Conservation (phyloP, 306 rosid species). For the Senna siamea region DNA sequence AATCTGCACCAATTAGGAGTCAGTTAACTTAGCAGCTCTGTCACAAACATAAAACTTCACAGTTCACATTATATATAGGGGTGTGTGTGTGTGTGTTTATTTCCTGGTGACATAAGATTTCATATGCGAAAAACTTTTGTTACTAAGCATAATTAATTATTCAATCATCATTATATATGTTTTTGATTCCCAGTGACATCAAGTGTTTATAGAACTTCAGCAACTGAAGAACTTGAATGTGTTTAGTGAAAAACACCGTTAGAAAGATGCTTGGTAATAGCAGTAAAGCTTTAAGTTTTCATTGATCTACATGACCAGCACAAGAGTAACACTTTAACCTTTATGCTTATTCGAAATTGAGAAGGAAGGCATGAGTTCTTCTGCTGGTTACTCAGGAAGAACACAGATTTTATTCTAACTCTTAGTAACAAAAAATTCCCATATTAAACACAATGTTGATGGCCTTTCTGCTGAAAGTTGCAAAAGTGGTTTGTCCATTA, state of each 20-base stretch:
- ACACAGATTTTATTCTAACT: not conserved
- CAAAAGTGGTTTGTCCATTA: not conserved
- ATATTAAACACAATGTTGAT: not conserved
- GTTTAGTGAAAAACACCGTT: not conserved
- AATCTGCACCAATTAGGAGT: slow-evolving; percentile 62
- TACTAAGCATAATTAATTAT: not conserved
- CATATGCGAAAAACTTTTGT: not conserved
- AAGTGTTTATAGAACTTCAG: not conserved
- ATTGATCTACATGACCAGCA: not conserved
- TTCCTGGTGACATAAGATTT: not conserved
- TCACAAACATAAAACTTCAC: not conserved
- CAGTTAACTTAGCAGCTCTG: slow-evolving; percentile 36
- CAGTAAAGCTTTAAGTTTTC: not conserved
- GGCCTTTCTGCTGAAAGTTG: not conserved
- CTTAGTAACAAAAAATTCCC: too few species aligned
- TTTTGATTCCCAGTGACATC: not conserved
- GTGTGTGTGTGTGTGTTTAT: too few species aligned
- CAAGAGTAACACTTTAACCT: not conserved
- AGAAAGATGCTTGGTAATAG: not conserved
- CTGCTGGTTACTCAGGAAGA: not conserved
- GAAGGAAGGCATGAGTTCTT: not conserved
- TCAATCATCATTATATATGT: not conserved
- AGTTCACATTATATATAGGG: too few species aligned
- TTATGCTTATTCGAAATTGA: not conserved
- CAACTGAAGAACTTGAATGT: not conserved